Conservation (phyloP, 306 rosid genomes). For the Rubus parviflorus region DNA sequence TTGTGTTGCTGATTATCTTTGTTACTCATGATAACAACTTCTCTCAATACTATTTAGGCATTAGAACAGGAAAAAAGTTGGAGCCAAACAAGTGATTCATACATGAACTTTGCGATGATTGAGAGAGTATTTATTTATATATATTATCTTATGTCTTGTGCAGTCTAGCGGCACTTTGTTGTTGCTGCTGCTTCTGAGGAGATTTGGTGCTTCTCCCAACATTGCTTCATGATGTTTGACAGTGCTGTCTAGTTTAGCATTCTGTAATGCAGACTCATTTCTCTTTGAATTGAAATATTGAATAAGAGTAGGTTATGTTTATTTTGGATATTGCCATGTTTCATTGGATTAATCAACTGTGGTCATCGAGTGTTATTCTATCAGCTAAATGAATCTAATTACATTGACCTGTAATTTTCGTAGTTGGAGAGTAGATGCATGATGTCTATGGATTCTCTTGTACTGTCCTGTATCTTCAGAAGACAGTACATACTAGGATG, state of each 20-base stretch:
- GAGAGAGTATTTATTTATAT: not conserved
- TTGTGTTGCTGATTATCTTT: not conserved
- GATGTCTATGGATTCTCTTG: not conserved
- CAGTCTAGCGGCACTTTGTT: constrained; percentile 48
- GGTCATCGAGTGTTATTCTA: not conserved
- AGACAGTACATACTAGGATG: no score
- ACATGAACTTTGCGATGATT: not conserved
- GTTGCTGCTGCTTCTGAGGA: constrained; percentile 45
- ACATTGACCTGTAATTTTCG: not conserved
- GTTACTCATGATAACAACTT: no score
- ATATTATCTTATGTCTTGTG: not conserved
- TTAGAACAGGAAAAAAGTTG: no score
- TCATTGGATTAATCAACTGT: not conserved
- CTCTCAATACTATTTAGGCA: no score
- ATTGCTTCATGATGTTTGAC: not conserved
- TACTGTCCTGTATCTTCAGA: not conserved
- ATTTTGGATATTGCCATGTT: not conserved
- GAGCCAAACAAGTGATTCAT: no score
- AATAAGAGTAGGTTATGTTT: not conserved
- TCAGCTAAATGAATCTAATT: not conserved
- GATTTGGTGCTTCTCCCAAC: not conserved
- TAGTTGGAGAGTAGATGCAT: not conserved
- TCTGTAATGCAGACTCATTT: not conserved
- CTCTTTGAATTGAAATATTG: no score
- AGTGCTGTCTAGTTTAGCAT: constrained; percentile 3